These are phyloP conservation scores for Sporisorium iseilematis-ciliati DNA, from an alignment of 1,284 basidiomycete genomes.

Conservation along the genomic window DNA sequence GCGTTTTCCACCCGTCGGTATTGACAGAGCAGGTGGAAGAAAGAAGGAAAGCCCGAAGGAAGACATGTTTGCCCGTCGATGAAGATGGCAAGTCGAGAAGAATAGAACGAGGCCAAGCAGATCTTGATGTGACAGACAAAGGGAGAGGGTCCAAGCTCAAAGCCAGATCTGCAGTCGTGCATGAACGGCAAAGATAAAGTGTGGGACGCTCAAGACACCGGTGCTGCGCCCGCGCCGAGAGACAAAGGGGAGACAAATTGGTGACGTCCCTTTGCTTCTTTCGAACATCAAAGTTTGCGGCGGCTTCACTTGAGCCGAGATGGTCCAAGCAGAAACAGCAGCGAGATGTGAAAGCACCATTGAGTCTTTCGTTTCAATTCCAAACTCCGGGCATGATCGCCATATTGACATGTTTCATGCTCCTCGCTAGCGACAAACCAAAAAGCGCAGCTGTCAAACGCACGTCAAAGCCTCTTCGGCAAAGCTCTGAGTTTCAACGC, in stretches of 20 bases:
- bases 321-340: neutral
- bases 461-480: slow-evolving; percentile 21
- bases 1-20: too few species aligned
- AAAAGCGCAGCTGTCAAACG: slow-evolving; percentile 20
- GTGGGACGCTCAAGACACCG: slow-evolving; percentile 4
- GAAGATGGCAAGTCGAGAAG: neutral
- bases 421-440: neutral
- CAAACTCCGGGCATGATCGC: neutral
- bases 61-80: neutral
- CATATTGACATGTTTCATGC: slow-evolving; percentile 10
- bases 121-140: slow-evolving; percentile 8
- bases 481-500: slow-evolving; percentile 5
- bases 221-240: neutral
- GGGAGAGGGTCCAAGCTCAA: slow-evolving; percentile 19
- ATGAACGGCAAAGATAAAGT: slow-evolving; percentile 12
- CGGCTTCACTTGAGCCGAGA: neutral
- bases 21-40: neutral
- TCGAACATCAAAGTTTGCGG: neutral
- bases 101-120: neutral
- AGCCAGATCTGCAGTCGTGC: slow-evolving; percentile 11
- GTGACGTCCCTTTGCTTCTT: neutral
- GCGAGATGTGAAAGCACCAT: neutral
- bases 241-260: slow-evolving; percentile 12
- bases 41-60: neutral
- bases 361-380: neutral